Conservation (phyloP, 495 filamentous ascomycete genomes). For the Parmelia sp. region DNA sequence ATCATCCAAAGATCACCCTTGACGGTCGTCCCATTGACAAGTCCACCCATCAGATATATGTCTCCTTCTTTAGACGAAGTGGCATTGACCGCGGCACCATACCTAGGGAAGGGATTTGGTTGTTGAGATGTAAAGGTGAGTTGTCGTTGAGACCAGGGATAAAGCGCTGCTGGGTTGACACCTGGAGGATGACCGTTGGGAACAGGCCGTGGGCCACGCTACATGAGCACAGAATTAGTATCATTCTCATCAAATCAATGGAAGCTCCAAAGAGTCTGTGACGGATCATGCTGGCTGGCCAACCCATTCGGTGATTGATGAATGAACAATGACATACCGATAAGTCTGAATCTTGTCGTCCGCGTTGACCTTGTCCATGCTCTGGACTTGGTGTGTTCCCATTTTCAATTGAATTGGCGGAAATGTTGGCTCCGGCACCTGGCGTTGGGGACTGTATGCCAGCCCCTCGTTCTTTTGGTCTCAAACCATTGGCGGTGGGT, state of each 20-base stretch:
- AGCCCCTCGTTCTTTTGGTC: slow-evolving; percentile 31
- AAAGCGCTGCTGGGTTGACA: slow-evolving; percentile 57
- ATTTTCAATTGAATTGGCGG: slow-evolving; percentile 50
- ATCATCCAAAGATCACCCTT: slow-evolving; percentile 98
- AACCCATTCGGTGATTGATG: not conserved
- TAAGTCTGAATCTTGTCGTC: slow-evolving; percentile 44
- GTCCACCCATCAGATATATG: slow-evolving; percentile 95
- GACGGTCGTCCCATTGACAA: slow-evolving; percentile 88
- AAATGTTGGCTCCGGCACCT: slow-evolving; percentile 59
- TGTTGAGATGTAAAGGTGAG: slow-evolving; percentile 78
- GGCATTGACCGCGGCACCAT: slow-evolving; percentile 93
- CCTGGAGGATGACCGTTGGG: slow-evolving; percentile 35
- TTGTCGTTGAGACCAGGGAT: slow-evolving; percentile 91
- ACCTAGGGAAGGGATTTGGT: slow-evolving; percentile 87
- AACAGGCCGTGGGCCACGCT: slow-evolving; percentile 22
- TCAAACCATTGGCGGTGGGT: slow-evolving; percentile 36
- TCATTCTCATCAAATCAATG: not conserved
- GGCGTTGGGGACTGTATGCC: slow-evolving; percentile 51
- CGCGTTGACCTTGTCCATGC: slow-evolving; percentile 42
- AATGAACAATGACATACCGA: slow-evolving; percentile 36
- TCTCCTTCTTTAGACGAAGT: slow-evolving; percentile 91
- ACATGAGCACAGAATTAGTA: not conserved
- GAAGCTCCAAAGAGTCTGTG: not conserved
- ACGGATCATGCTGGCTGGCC: not conserved
- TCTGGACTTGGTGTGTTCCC: slow-evolving; percentile 46